Evolutionary conservation across 2,329 filamentous ascomycete genomes (phyloP).

Genomic region (Ophiocordyceps robertsii): DNA sequence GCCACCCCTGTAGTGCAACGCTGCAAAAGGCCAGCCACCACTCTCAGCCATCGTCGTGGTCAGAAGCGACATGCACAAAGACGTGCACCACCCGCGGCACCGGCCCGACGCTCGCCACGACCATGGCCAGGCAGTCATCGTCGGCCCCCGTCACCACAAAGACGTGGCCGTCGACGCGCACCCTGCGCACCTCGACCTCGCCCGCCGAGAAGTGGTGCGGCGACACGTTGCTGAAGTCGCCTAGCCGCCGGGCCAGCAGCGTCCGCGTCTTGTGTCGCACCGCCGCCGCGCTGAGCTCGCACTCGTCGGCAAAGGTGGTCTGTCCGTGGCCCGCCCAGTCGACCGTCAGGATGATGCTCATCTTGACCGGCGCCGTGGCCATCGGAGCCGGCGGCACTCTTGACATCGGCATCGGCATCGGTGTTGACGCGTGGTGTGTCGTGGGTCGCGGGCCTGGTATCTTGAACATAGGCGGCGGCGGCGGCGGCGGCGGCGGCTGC

Average conservation of each 20-base stretch:
- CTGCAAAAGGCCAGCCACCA: too few relatives aligned
- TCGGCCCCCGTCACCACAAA: slow-evolving; percentile 11
- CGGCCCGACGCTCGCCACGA: slow-evolving; percentile 8
- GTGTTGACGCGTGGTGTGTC: too few relatives aligned
- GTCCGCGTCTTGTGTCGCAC: slow-evolving; percentile 8
- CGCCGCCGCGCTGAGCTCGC: slow-evolving; percentile 19
- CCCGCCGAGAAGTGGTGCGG: slow-evolving; percentile 1
- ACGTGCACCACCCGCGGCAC: neutral
- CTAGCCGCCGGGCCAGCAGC: slow-evolving; percentile 8
- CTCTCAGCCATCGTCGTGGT: neutral
- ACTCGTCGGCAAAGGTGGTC: slow-evolving; percentile 15
- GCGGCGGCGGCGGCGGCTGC: too few relatives aligned
- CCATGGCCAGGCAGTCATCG: slow-evolving; percentile 10
- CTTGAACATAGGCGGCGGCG: too few relatives aligned
- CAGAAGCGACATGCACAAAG: neutral
- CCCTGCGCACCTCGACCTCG: slow-evolving; percentile 7
- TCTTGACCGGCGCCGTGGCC: neutral
- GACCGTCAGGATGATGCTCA: slow-evolving; percentile 12
- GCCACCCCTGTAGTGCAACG: too few relatives aligned
- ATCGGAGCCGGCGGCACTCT: neutral
- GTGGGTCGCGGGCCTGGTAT: too few relatives aligned
- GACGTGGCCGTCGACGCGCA: slow-evolving; percentile 9
- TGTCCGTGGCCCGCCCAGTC: slow-evolving; percentile 14
- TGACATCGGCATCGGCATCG: neutral
- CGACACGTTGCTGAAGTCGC: slow-evolving; percentile 3